These are phyloP conservation scores for Chlorencoelia australis DNA, from an alignment of 2,329 filamentous ascomycete genomes.

Conservation along the genomic window DNA sequence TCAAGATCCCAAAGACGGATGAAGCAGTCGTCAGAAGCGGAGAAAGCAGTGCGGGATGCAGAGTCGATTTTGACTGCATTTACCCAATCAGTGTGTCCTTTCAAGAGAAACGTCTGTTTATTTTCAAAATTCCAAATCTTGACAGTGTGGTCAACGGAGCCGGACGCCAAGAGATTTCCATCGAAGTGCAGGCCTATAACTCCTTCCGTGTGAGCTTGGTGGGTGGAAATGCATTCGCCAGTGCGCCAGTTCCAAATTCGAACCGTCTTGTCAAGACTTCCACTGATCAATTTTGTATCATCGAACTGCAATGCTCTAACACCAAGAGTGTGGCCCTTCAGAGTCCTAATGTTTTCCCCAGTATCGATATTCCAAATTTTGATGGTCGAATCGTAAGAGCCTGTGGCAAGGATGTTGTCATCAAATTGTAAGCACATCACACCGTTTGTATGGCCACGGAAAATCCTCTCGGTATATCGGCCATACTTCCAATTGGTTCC, in stretches of 20 bases:
- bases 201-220: slow-evolving; percentile 68
- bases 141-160: slow-evolving; percentile 80
- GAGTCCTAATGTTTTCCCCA: slow-evolving; percentile 73
- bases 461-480: slow-evolving; percentile 71
- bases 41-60: slow-evolving; percentile 74
- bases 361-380: slow-evolving; percentile 95
- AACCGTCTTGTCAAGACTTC: slow-evolving; percentile 76
- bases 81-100: slow-evolving; percentile 88
- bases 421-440: slow-evolving; percentile 63
- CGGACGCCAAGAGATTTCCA: slow-evolving; percentile 73
- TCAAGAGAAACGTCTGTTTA: slow-evolving; percentile 68
- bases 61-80: slow-evolving; percentile 89
- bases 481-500: slow-evolving; percentile 98
- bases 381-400: slow-evolving; percentile 89
- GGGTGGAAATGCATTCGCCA: slow-evolving; percentile 73
- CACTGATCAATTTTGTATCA: slow-evolving; percentile 81
- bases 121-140: slow-evolving; percentile 89
- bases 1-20: slow-evolving; percentile 91
- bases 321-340: slow-evolving; percentile 71
- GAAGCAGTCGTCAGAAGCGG: slow-evolving; percentile 86
- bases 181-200: slow-evolving; percentile 86
- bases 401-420: slow-evolving; percentile 83
- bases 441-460: slow-evolving; percentile 82
- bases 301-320: slow-evolving; percentile 90
- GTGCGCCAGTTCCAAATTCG: slow-evolving; percentile 97